Evolutionary conservation across 768 basidiomycete genomes (phyloP).

Genomic region (Lactifluus volemus): DNA sequence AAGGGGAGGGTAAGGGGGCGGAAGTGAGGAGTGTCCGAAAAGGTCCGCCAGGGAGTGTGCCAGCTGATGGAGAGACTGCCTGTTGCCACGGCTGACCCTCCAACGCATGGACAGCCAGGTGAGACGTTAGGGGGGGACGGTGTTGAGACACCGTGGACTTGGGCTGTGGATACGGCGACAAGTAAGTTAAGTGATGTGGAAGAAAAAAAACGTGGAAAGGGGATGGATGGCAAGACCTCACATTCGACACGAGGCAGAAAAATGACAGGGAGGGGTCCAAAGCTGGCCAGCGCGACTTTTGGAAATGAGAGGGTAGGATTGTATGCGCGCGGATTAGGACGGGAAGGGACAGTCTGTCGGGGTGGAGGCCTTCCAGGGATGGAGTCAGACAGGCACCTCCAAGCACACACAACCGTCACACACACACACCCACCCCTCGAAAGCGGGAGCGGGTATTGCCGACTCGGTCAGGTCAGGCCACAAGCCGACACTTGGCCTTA

Average conservation of each 20-base stretch:
- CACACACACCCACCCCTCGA: no score
- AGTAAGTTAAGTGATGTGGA: slow-evolving; percentile 5
- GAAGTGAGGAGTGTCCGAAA: slow-evolving; percentile 21
- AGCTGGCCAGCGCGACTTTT: background rate
- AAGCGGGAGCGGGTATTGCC: slow-evolving; percentile 9
- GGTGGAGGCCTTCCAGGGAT: background rate
- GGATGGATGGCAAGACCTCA: slow-evolving; percentile 3
- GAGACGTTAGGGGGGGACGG: slow-evolving; percentile 28
- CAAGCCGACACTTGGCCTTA: background rate
- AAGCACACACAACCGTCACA: background rate
- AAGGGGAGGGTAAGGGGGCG: slow-evolving; percentile 9
- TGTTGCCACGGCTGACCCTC: slow-evolving; percentile 47
- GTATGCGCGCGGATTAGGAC: background rate
- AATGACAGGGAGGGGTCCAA: background rate
- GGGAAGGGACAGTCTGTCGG: background rate
- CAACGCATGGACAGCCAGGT: slow-evolving; percentile 67
- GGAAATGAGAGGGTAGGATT: background rate
- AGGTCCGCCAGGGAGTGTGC: slow-evolving; percentile 20
- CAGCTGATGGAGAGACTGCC: slow-evolving; percentile 36
- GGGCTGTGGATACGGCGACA: slow-evolving; percentile 3
- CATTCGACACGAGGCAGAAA: slow-evolving; percentile 9
- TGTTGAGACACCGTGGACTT: slow-evolving; percentile 30
- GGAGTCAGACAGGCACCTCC: background rate
- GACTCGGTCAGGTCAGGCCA: background rate
- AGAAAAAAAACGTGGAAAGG: slow-evolving; percentile 1